Percentiles rank a stretch among this genome's conserved stretches.
phyloP scores from a whole-genome alignment of 2,329 filamentous ascomycete genomes.

The Mollisiaceae sp. region DNA sequence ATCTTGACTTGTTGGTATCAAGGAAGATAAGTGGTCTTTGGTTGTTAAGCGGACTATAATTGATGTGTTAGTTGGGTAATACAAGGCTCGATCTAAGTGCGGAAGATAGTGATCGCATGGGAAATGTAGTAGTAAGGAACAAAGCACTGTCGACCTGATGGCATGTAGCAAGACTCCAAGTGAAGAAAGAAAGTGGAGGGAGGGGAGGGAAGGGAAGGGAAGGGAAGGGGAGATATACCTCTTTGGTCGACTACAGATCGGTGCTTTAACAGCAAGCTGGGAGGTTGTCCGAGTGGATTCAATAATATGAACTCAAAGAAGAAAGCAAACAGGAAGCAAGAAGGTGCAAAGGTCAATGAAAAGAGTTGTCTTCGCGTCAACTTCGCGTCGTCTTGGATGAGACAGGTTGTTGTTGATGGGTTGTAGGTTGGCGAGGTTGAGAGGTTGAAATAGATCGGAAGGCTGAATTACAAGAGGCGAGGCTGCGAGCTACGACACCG shows the following conservation, averaged over 20 bases:
- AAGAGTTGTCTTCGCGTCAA: background rate
- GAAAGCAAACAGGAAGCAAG: background rate
- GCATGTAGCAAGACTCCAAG: background rate
- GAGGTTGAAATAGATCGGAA: background rate
- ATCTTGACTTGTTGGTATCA: background rate
- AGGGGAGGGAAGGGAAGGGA: no score
- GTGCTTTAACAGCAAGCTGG: background rate
- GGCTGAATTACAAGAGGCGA: background rate
- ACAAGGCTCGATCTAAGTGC: background rate
- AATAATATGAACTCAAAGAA: background rate
- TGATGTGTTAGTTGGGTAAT: background rate
- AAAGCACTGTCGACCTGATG: background rate
- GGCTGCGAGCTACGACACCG: background rate
- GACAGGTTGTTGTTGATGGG: background rate
- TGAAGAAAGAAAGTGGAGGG: background rate
- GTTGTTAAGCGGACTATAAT: background rate
- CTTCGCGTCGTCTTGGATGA: background rate
- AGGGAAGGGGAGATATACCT: background rate
- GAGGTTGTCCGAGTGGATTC: background rate
- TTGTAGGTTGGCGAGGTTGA: slow-evolving; percentile 1
- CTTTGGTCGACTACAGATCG: background rate
- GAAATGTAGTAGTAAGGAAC: background rate
- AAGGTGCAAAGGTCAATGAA: background rate
- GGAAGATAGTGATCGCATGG: background rate
- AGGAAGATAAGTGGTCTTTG: background rate